Percentiles rank a stretch among this genome's conserved stretches.
Conservation (phyloP, 441 rosid genomes). For the Caryocar brasiliense region DNA sequence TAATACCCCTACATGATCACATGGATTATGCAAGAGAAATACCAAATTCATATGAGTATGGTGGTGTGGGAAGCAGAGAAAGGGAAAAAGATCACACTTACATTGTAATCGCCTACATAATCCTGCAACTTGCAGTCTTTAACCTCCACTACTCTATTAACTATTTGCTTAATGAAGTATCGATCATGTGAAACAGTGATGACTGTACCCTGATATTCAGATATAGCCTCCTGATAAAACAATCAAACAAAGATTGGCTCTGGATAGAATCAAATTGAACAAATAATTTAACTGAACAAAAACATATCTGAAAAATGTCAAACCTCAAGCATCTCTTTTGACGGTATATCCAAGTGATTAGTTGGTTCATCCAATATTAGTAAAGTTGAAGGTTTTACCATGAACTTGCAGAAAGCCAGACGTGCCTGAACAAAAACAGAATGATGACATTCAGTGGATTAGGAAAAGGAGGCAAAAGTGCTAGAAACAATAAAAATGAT, state of each 20-base stretch:
- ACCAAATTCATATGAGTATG: too few species aligned
- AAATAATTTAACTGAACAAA: background rate
- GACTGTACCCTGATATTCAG: slow-evolving; percentile 74
- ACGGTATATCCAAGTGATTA: slow-evolving; percentile 89
- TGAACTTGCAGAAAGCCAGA: slow-evolving; percentile 89
- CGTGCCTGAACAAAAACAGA: slow-evolving; percentile 50
- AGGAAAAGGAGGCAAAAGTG: too few species aligned
- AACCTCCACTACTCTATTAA: slow-evolving; percentile 87
- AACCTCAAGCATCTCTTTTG: slow-evolving; percentile 99
- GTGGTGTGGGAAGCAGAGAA: too few species aligned
- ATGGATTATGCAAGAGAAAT: too few species aligned
- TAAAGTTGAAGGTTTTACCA: slow-evolving; percentile 84
- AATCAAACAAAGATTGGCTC: background rate
- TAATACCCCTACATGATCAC: too few species aligned
- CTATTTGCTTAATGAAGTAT: slow-evolving; percentile 87
- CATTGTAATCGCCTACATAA: slow-evolving; percentile 81
- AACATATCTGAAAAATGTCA: background rate
- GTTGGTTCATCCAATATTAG: slow-evolving; percentile 90
- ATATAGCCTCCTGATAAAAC: slow-evolving; percentile 70
- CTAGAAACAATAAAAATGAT: too few species aligned
- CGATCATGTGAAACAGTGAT: slow-evolving; percentile 84
- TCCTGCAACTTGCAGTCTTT: slow-evolving; percentile 58
- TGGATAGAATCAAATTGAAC: background rate
- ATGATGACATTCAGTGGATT: slow-evolving; percentile 1
- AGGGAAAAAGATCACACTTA: slow-evolving; percentile 13